phyloP scores from a whole-genome alignment of 2,329 filamentous ascomycete genomes.

The Aphanocladium album region DNA sequence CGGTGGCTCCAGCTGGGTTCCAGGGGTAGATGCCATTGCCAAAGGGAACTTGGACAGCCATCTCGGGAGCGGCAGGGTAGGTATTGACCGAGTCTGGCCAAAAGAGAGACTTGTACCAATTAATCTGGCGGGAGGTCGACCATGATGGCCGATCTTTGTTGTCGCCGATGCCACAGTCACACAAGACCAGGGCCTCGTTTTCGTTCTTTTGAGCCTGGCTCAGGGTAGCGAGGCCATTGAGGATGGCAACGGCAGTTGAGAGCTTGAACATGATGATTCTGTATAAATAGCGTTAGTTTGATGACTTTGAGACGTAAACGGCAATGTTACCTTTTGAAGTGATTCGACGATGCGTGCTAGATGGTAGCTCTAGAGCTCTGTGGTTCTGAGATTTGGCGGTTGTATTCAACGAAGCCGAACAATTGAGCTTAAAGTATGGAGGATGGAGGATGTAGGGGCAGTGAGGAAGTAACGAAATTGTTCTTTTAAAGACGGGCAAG shows the following conservation, averaged over 20 bases:
- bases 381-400: background rate
- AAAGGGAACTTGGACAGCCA: constrained; percentile 36
- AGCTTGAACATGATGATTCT: constrained; percentile 17
- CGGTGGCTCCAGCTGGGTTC: constrained; percentile 32
- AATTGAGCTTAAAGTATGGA: background rate
- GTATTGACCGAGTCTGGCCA: constrained; percentile 31
- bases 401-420: background rate
- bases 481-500: background rate
- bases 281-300: background rate
- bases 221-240: constrained; percentile 11
- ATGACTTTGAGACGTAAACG: background rate
- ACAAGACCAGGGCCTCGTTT: constrained; percentile 35
- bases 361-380: background rate
- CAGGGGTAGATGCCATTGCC: constrained; percentile 35
- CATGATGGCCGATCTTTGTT: constrained; percentile 34
- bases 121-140: constrained; percentile 41
- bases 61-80: constrained; percentile 32
- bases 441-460: background rate
- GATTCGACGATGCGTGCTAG: background rate
- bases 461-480: background rate
- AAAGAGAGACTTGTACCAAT: constrained; percentile 36
- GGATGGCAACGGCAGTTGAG: constrained; percentile 7
- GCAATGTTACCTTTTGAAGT: background rate
- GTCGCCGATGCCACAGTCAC: constrained; percentile 38
- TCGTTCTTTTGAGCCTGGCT: constrained; percentile 23